phyloP scores from a whole-genome alignment of 768 basidiomycete species.

The Russula sp. region DNA sequence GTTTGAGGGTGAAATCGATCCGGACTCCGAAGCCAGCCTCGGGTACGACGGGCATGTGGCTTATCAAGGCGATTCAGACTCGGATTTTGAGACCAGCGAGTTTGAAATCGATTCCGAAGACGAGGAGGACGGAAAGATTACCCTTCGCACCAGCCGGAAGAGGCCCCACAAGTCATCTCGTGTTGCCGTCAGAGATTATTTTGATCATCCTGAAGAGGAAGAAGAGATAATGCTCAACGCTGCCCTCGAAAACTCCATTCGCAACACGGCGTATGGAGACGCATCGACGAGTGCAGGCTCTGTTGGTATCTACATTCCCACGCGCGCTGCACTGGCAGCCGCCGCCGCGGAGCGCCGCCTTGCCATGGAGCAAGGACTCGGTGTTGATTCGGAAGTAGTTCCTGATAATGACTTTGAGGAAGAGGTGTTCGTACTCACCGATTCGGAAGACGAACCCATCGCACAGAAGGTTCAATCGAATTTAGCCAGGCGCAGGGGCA shows the following conservation, averaged over 20 bases:
- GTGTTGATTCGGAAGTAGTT: conserved; percentile 27
- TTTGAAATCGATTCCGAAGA: conserved; percentile 39
- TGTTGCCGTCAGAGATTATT: conserved; percentile 1
- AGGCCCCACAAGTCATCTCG: not conserved
- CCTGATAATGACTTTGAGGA: conserved; percentile 5
- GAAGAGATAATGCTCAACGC: conserved; percentile 44
- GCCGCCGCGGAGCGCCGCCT: conserved; percentile 52
- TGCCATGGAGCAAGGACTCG: conserved; percentile 24
- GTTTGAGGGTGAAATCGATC: conserved; percentile 27
- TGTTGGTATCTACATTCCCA: conserved; percentile 34
- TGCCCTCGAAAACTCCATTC: conserved; percentile 52
- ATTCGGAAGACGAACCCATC: conserved; percentile 12
- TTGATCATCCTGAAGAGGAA: conserved; percentile 26
- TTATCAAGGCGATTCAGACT: conserved; percentile 18
- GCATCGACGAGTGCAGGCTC: conserved; percentile 27
- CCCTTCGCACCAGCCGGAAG: conserved; percentile 5
- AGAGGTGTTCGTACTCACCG: not conserved
- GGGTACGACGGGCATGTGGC: conserved; percentile 15
- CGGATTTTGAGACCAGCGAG: conserved; percentile 41
- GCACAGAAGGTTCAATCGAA: conserved; percentile 29
- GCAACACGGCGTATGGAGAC: conserved; percentile 26
- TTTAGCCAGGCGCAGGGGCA: conserved; percentile 34
- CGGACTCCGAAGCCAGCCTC: conserved; percentile 50
- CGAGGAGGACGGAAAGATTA: conserved; percentile 12
- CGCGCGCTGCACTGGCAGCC: conserved; percentile 40